These are phyloP conservation scores for Tolypocladium ophioglossoides DNA, from an alignment of 2,329 filamentous ascomycete species.

Conservation along the genomic window DNA sequence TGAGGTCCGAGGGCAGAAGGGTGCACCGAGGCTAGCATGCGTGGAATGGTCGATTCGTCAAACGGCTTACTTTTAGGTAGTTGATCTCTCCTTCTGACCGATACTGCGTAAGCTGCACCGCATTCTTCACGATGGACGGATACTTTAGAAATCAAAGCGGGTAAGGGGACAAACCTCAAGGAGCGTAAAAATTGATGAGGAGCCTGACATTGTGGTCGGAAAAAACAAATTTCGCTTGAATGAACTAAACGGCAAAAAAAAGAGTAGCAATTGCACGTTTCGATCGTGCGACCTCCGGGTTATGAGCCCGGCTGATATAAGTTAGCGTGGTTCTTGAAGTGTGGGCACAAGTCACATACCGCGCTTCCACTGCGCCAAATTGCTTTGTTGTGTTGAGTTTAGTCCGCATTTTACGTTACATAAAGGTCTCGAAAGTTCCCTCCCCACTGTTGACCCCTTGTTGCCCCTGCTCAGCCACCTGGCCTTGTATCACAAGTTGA, in stretches of 20 bases:
- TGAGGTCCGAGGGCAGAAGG: too few relatives aligned
- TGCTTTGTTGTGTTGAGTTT: slow-evolving; percentile 5
- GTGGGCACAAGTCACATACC: slow-evolving; percentile 1
- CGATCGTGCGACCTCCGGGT: slow-evolving; percentile 19
- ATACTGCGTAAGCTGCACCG: too few relatives aligned
- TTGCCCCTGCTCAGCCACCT: not conserved
- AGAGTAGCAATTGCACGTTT: slow-evolving; percentile 20
- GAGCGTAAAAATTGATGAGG: too few relatives aligned
- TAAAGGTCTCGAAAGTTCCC: not conserved
- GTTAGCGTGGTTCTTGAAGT: not conserved
- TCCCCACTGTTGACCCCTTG: not conserved
- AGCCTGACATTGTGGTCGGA: not conserved
- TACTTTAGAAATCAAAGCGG: too few relatives aligned
- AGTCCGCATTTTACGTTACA: rapidly evolving
- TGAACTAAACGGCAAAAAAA: slow-evolving; percentile 3
- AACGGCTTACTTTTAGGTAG: too few relatives aligned
- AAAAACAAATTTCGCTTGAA: not conserved
- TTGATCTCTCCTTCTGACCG: too few relatives aligned
- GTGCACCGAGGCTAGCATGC: too few relatives aligned
- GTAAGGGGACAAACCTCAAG: too few relatives aligned
- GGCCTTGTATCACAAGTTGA: not conserved
- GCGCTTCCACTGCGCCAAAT: slow-evolving; percentile 20
- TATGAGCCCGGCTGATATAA: slow-evolving; percentile 13
- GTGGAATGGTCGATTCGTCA: too few relatives aligned
- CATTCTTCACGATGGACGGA: too few relatives aligned